Conservation (phyloP, 257 asterid species). For the Nicotiana undulata region DNA sequence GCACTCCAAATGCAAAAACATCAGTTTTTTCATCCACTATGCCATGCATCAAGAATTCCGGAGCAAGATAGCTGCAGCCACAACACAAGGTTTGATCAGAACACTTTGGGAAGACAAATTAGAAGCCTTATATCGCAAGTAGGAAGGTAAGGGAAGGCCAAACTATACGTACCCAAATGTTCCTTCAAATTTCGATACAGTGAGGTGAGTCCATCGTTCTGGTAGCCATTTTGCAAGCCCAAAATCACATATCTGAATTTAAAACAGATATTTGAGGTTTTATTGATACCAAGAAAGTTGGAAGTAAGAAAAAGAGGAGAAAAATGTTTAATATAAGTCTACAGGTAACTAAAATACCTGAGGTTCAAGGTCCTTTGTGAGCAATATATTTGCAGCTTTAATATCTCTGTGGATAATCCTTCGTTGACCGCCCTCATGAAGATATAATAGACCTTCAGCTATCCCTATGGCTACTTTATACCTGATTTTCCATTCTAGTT, state of each 20-base stretch:
- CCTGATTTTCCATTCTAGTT: conserved; percentile 62
- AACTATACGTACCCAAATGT: conserved; percentile 46
- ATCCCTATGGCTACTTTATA: conserved; percentile 75
- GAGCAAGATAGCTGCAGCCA: conserved; percentile 70
- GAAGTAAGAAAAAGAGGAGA: background rate
- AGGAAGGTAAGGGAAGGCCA: background rate
- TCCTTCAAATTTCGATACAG: conserved; percentile 53
- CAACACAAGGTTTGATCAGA: background rate
- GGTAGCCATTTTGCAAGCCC: conserved; percentile 79
- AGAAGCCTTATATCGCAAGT: background rate
- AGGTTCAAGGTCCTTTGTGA: conserved; percentile 78
- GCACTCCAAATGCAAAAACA: conserved; percentile 78
- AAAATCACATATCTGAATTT: conserved; percentile 58
- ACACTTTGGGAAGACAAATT: background rate
- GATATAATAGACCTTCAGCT: conserved; percentile 78
- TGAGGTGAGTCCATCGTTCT: conserved; percentile 57
- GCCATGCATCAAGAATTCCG: conserved; percentile 96
- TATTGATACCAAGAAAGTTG: background rate
- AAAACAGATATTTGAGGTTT: background rate
- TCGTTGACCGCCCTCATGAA: conserved; percentile 89
- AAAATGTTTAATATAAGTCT: background rate
- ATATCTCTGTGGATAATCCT: conserved; percentile 91
- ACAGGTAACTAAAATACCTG: conserved; percentile 38
- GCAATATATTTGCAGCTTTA: conserved; percentile 92
- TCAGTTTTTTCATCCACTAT: conserved; percentile 88